phyloP scores from a whole-genome alignment of 495 filamentous ascomycete species.

The Oidiodendron maius region DNA sequence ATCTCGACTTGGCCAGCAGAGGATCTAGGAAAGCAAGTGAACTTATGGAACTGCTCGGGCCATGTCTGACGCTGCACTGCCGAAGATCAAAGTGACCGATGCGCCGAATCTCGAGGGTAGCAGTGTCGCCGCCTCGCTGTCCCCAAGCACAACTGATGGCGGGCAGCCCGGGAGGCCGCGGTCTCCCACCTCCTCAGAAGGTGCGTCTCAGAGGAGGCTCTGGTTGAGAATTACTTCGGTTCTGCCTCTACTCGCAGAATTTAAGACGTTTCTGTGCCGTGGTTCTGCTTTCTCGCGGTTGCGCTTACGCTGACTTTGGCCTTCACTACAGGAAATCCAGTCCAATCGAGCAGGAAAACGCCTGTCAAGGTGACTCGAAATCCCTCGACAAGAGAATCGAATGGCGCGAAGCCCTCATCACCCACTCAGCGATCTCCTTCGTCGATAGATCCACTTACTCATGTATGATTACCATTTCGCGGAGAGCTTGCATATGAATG shows the following conservation, averaged over 20 bases:
- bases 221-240: background rate
- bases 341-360: constrained; percentile 23
- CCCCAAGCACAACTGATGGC: constrained; percentile 20
- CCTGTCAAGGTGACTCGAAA: constrained; percentile 25
- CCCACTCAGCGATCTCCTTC: constrained; percentile 15
- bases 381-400: constrained; percentile 15
- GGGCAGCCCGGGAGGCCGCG: constrained; percentile 18
- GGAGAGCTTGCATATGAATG: background rate
- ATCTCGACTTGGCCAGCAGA: background rate
- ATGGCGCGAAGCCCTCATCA: constrained; percentile 12
- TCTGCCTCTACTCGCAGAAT: background rate
- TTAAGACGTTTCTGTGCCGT: constrained; percentile 10
- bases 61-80: constrained; percentile 33
- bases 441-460: constrained; percentile 51
- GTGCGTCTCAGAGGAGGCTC: constrained; percentile 6
- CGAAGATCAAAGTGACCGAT: constrained; percentile 36
- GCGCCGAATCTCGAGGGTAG: constrained; percentile 25
- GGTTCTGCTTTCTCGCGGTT: constrained; percentile 1
- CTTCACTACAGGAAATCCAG: constrained; percentile 15
- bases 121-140: constrained; percentile 17
- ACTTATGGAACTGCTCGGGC: constrained; percentile 19
- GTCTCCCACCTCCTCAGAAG: constrained; percentile 21
- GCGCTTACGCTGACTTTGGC: constrained; percentile 8
- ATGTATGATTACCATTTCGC: constrained; percentile 32
- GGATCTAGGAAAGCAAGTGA: background rate